Evolutionary conservation across 306 rosid species (phyloP).

Genomic region (Mimosa bimucronata): DNA sequence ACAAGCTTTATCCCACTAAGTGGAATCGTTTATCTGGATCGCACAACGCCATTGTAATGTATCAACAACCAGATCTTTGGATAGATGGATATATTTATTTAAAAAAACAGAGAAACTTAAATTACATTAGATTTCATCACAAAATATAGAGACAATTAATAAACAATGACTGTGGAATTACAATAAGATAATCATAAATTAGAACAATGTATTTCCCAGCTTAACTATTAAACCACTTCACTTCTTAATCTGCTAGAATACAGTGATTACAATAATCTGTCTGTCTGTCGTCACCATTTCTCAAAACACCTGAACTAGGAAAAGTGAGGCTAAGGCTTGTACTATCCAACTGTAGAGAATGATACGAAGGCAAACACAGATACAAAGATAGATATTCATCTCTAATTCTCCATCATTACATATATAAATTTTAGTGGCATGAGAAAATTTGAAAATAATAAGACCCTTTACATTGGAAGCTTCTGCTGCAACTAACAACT

Average conservation of each 20-base stretch:
- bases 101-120: neutral
- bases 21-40: too few relatives aligned
- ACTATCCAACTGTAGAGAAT: neutral
- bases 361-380: neutral
- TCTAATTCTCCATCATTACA: neutral
- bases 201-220: too few relatives aligned
- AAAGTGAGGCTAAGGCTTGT: neutral
- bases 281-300: neutral
- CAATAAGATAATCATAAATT: neutral
- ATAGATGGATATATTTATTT: neutral
- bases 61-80: too few relatives aligned
- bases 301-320: neutral
- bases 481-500: neutral
- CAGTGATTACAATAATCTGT: too few relatives aligned
- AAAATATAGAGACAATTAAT: neutral
- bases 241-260: too few relatives aligned
- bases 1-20: too few relatives aligned
- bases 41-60: too few relatives aligned
- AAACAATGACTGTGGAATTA: neutral
- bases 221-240: too few relatives aligned
- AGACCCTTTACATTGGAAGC: neutral
- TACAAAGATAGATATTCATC: neutral
- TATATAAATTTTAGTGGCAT: neutral
- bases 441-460: neutral
- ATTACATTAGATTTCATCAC: neutral